Percentiles rank a stretch among this genome's conserved stretches.
phyloP scores from a whole-genome alignment of 139 green algal species.

The Asterochloris erici region DNA sequence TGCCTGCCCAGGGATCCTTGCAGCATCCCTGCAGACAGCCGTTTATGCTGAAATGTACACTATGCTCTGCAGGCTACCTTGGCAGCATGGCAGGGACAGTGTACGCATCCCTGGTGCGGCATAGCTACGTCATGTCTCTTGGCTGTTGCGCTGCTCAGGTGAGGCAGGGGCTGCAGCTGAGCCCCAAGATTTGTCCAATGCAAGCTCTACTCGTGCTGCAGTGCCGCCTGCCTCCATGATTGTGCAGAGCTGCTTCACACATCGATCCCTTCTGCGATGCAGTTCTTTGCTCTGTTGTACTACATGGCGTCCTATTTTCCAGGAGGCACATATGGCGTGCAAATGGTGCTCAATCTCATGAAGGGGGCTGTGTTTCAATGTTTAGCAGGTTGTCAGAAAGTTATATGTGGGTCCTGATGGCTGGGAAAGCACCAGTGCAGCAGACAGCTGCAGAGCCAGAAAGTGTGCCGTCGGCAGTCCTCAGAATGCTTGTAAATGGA shows the following conservation, averaged over 20 bases:
- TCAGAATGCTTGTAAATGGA: too few relatives aligned
- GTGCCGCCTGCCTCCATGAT: background rate
- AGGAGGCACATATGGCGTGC: slow-evolving; percentile 71
- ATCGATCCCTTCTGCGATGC: slow-evolving; percentile 6
- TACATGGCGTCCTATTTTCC: slow-evolving; percentile 92
- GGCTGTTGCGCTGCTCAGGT: slow-evolving; percentile 72
- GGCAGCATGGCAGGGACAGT: slow-evolving; percentile 77
- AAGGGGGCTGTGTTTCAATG: slow-evolving; percentile 15
- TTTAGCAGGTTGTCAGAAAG: too few relatives aligned
- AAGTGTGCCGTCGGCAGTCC: too few relatives aligned
- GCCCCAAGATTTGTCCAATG: too few relatives aligned
- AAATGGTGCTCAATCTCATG: slow-evolving; percentile 52
- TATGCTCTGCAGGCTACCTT: slow-evolving; percentile 63
- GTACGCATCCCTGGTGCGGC: slow-evolving; percentile 79
- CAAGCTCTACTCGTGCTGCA: background rate
- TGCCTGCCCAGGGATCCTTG: background rate
- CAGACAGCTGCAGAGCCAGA: too few relatives aligned
- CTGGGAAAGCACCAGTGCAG: too few relatives aligned
- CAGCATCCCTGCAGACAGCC: background rate
- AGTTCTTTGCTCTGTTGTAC: slow-evolving; percentile 85
- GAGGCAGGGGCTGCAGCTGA: background rate
- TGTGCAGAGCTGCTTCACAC: background rate
- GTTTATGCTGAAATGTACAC: background rate
- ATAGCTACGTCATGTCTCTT: slow-evolving; percentile 88
- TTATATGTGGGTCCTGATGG: too few relatives aligned